These are phyloP conservation scores for Pestalotiopsis sp. DNA, from an alignment of 2,329 filamentous ascomycete genomes.

Conservation along the genomic window DNA sequence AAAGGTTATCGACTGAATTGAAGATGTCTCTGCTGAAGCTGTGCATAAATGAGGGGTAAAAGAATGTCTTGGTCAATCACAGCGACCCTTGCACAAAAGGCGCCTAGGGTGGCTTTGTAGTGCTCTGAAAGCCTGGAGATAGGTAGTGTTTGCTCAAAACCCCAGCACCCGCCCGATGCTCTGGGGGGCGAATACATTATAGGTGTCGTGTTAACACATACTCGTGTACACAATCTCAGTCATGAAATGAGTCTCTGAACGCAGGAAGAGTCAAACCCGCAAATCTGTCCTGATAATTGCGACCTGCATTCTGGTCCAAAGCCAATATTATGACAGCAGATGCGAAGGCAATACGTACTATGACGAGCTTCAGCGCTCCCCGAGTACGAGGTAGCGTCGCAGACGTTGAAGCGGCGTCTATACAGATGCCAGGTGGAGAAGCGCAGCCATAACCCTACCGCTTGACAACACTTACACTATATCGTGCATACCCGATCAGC, in stretches of 20 bases:
- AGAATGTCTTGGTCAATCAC: no score
- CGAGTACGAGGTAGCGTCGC: background rate
- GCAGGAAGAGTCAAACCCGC: background rate
- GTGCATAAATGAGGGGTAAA: no score
- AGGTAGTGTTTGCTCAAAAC: background rate
- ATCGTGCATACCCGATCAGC: background rate
- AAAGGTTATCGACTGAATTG: no score
- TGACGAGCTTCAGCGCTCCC: background rate
- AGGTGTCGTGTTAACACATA: background rate
- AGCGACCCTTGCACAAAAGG: no score
- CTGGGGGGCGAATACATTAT: background rate
- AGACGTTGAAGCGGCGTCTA: background rate
- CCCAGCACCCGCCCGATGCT: background rate
- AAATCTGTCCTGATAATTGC: background rate
- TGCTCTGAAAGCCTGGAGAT: no score
- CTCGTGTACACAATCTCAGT: background rate
- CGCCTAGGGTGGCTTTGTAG: no score
- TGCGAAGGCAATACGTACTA: background rate
- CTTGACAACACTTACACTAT: background rate
- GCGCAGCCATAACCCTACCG: background rate
- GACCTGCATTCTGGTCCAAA: background rate
- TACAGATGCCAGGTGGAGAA: background rate
- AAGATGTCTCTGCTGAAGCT: no score
- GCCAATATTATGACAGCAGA: background rate
- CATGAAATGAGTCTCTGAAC: background rate